Percentiles rank a stretch among this genome's conserved stretches.
Evolutionary conservation across 306 rosid species (phyloP).

Genomic region (Lagenaria siceraria): DNA sequence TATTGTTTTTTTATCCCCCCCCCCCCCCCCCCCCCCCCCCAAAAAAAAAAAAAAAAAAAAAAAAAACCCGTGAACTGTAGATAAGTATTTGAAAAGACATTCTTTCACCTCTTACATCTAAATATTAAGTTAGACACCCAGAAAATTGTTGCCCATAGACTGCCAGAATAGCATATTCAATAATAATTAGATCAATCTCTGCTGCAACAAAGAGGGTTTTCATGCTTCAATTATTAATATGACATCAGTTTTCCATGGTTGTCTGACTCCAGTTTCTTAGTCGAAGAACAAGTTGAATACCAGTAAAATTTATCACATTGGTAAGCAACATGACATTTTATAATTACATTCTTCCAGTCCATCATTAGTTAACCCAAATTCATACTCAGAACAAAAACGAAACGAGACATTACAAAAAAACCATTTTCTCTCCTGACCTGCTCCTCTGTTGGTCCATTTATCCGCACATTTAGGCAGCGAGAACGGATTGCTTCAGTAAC

Average conservation of each 20-base stretch:
- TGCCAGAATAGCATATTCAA: neutral
- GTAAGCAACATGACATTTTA: neutral
- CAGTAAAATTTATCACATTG: neutral
- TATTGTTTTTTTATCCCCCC: no score
- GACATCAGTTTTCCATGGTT: neutral
- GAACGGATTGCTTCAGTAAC: constrained; percentile 96
- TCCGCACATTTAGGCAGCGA: constrained; percentile 77
- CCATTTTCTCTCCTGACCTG: constrained; percentile 31
- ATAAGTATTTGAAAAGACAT: neutral
- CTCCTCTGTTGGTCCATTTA: constrained; percentile 73
- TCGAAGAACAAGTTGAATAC: neutral
- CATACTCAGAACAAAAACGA: neutral
- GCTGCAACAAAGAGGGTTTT: neutral
- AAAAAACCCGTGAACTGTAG: neutral
- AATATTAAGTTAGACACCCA: neutral
- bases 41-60: no score
- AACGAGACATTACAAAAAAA: neutral
- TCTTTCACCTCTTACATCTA: neutral
- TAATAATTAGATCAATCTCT: neutral
- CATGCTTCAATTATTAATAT: neutral
- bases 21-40: no score
- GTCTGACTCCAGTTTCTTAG: neutral
- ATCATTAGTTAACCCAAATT: neutral
- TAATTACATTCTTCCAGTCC: neutral
- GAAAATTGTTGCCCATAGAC: neutral